Percentiles rank a stretch among this genome's conserved stretches.
These are phyloP conservation scores for Talaromyces piceae DNA, from an alignment of 2,329 filamentous ascomycete species.

Conservation along the genomic window DNA sequence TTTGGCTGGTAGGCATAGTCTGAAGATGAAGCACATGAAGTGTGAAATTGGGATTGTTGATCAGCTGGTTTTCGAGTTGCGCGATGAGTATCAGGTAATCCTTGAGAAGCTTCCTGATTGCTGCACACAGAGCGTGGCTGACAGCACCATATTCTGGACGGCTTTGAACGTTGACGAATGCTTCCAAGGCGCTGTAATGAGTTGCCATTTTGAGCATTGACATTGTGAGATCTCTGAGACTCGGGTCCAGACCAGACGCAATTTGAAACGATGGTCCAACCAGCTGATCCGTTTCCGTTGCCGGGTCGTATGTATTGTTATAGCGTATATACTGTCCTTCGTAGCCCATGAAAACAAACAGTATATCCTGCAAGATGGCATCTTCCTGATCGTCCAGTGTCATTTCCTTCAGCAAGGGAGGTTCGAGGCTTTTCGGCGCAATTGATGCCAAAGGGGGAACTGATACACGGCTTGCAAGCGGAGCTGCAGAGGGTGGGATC, in stretches of 20 bases:
- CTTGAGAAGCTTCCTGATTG: conserved; percentile 81
- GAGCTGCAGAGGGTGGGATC: conserved; percentile 61
- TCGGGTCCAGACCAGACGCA: conserved; percentile 78
- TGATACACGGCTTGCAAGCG: conserved; percentile 62
- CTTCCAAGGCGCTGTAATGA: conserved; percentile 83
- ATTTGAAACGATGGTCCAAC: conserved; percentile 76
- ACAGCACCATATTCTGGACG: conserved; percentile 88
- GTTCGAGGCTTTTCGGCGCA: conserved; percentile 62
- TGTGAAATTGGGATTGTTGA: conserved; percentile 83
- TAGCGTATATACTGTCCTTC: conserved; percentile 97
- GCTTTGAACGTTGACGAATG: conserved; percentile 91
- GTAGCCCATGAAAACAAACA: conserved; percentile 96
- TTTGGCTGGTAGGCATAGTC: conserved; percentile 80
- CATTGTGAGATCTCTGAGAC: conserved; percentile 74
- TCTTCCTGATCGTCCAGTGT: conserved; percentile 76
- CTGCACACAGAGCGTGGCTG: conserved; percentile 92
- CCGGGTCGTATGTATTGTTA: conserved; percentile 70
- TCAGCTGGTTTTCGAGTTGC: conserved; percentile 85
- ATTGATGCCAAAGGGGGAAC: conserved; percentile 56
- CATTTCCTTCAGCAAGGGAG: conserved; percentile 60
- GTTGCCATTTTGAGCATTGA: conserved; percentile 93
- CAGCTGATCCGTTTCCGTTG: conserved; percentile 77
- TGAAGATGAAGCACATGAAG: conserved; percentile 90
- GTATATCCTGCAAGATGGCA: conserved; percentile 77
- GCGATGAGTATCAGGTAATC: conserved; percentile 91